Evolutionary conservation across 148 eudicot genomes (phyloP).

Genomic region (Arctostaphylos glauca): DNA sequence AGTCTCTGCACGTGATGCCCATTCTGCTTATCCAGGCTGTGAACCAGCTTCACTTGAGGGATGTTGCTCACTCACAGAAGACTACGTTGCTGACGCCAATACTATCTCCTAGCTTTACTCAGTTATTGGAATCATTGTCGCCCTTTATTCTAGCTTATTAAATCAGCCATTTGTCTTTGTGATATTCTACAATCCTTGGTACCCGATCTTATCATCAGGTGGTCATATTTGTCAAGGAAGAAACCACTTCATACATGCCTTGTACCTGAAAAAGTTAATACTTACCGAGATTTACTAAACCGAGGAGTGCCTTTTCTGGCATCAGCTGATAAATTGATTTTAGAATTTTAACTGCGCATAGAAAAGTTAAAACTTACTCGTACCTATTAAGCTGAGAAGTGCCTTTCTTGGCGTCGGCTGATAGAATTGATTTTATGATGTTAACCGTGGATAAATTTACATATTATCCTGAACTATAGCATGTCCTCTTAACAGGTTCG

Average conservation of each 20-base stretch:
- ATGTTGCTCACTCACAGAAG: too few relatives aligned
- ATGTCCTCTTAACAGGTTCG: slow-evolving; percentile 64
- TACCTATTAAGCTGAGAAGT: neutral
- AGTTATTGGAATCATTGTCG: neutral
- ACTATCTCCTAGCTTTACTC: neutral
- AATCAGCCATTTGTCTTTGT: neutral
- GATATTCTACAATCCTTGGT: neutral
- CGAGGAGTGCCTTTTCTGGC: neutral
- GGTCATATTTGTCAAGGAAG: too few relatives aligned
- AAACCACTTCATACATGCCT: neutral
- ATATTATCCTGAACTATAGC: slow-evolving; percentile 3
- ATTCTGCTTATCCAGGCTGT: too few relatives aligned
- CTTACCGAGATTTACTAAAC: neutral
- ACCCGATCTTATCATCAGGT: neutral
- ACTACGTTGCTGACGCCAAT: neutral
- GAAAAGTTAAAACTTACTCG: neutral
- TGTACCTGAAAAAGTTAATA: neutral
- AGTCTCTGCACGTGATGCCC: too few relatives aligned
- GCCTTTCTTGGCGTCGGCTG: neutral
- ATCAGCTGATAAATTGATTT: neutral
- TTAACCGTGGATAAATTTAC: neutral
- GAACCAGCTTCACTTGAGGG: too few relatives aligned
- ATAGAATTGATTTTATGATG: neutral
- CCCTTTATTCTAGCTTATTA: neutral
- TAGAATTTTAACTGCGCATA: neutral